Percentiles rank a stretch among this genome's conserved stretches.
Conservation (phyloP, 805 yeast genomes). For the Suhomyces tanzawaensis region DNA sequence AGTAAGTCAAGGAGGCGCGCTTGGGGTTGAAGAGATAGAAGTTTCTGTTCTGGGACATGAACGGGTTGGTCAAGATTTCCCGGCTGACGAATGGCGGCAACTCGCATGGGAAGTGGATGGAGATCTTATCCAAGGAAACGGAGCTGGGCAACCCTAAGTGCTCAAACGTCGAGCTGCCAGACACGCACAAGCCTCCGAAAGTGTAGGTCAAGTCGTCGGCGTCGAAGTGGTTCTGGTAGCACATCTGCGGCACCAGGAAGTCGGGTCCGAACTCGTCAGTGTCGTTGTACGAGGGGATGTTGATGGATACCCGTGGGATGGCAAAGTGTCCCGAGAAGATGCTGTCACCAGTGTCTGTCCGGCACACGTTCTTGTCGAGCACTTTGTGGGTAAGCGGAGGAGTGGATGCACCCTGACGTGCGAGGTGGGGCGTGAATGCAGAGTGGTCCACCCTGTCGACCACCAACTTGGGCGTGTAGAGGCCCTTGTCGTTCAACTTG, state of each 20-base stretch:
- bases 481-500: slow-evolving; percentile 13
- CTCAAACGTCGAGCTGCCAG: slow-evolving; percentile 17
- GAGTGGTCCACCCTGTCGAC: slow-evolving; percentile 21
- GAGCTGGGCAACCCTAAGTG: slow-evolving; percentile 32
- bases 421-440: slow-evolving; percentile 3
- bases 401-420: neutral
- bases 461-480: slow-evolving; percentile 22
- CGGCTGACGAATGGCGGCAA: slow-evolving; percentile 40
- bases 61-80: slow-evolving; percentile 37
- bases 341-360: slow-evolving; percentile 8
- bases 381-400: slow-evolving; percentile 1
- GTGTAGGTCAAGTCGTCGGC: slow-evolving; percentile 28
- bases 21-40: slow-evolving; percentile 29
- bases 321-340: slow-evolving; percentile 28
- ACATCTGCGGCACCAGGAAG: slow-evolving; percentile 20
- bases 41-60: slow-evolving; percentile 38
- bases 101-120: slow-evolving; percentile 37
- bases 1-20: slow-evolving; percentile 30
- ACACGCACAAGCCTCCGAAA: slow-evolving; percentile 37
- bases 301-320: slow-evolving; percentile 24
- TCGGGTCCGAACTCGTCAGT: slow-evolving; percentile 6
- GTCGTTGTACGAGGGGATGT: slow-evolving; percentile 16
- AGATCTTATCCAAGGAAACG: slow-evolving; percentile 27
- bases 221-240: slow-evolving; percentile 34
- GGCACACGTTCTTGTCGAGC: slow-evolving; percentile 5